Evolutionary conservation across 2,329 filamentous ascomycete genomes (phyloP), one percentile per base, ranked within the genome.

Genomic region (Cladophialophora chaetospira): DNA sequence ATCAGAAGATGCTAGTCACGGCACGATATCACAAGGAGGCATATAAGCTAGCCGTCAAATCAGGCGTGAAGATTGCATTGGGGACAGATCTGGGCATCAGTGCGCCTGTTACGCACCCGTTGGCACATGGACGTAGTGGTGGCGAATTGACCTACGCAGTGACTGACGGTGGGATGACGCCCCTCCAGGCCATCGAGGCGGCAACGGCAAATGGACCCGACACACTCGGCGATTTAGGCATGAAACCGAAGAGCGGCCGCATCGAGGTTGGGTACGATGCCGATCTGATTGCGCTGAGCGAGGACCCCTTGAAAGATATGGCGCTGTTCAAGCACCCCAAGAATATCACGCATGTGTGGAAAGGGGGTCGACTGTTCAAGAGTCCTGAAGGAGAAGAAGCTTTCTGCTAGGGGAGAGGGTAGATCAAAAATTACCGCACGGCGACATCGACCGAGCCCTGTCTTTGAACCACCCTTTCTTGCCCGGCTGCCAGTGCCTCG

Each of bases 171-270:
- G 79, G 79, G 1, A 74, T 82, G 75, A 75, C 74, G 3, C 73
- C 76, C 3, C 63, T 82, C 42, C 67, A 79, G 64, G 78, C 79
- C 5, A 80, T 83, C 58, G 77, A 82, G 65, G 75, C 77, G 26
- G 77, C 73, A 3, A 81, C 79, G 4, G 77, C 77, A 11, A 79
- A 71, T 44, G 71, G 71, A 9, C 77, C 78, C 0, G 71, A 76
- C 57, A 76, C 74, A 2, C 61, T 80, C n/a, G 77, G 77, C 0
- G 63, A 67, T 2, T 70, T 76, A 66, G 58, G 56, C 35, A 70
- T 76, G 68, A 78, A 74, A 4, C 77, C 77, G 0, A 68, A 71
- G 65, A 72, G 71, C 13, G 78, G 79, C 2, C 72, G 75, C 66
- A 59, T 80, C 46, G 75, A 70, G 63, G 73, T 65, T 26, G 76